Percentiles rank a stretch among this genome's conserved stretches.
phyloP scores from a whole-genome alignment of 768 basidiomycete species.

The Exidia glandulosa region DNA sequence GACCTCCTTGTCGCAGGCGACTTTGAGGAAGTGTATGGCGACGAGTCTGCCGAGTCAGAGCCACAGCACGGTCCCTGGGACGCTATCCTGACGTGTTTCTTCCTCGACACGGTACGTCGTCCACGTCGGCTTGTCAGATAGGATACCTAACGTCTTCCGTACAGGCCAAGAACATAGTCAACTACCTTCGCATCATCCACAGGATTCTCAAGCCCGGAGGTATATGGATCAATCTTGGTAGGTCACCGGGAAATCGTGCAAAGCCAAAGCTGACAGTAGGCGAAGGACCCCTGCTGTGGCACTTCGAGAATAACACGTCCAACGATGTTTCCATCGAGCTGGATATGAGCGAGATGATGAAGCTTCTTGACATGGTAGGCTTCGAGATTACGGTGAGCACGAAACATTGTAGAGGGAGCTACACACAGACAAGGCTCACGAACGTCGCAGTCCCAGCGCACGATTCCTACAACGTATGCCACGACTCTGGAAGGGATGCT shows the following conservation, averaged over 20 bases:
- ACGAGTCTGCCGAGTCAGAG: conserved; percentile 34
- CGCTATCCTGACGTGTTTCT: conserved; percentile 89
- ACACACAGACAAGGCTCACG: neutral
- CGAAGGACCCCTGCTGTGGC: conserved; percentile 87
- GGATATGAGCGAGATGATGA: conserved; percentile 80
- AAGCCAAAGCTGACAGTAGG: neutral
- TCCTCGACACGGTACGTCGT: conserved; percentile 76
- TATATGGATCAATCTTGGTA: conserved; percentile 84
- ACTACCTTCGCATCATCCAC: conserved; percentile 82
- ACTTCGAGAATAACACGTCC: conserved; percentile 81
- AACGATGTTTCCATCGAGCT: conserved; percentile 81
- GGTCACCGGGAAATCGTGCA: conserved; percentile 3
- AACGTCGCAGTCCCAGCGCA: conserved; percentile 56
- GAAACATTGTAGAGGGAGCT: neutral
- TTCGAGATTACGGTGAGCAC: conserved; percentile 67
- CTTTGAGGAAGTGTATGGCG: conserved; percentile 85
- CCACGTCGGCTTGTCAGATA: neutral
- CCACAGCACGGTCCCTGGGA: conserved; percentile 77
- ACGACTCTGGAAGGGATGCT: conserved; percentile 74
- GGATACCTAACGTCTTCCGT: neutral
- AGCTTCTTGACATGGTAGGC: conserved; percentile 58
- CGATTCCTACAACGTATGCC: conserved; percentile 77
- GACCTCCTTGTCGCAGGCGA: conserved; percentile 44
- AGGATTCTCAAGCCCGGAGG: conserved; percentile 74
- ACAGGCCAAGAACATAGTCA: conserved; percentile 85